These are phyloP conservation scores for Xylariaceae sp. DNA, from an alignment of 2,329 filamentous ascomycete species.

Conservation along the genomic window DNA sequence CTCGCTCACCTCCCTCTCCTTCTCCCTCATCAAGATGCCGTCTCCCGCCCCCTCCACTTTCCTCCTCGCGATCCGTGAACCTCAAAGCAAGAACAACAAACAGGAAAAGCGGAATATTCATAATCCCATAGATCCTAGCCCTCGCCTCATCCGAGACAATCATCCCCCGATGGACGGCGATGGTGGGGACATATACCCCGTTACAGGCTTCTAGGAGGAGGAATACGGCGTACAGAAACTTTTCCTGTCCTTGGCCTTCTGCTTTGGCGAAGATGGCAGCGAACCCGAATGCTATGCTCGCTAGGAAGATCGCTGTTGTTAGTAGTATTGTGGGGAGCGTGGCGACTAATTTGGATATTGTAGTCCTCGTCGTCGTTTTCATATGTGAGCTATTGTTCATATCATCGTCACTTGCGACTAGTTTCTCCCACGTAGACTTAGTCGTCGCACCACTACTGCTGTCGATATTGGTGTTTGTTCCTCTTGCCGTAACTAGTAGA, in stretches of 20 bases:
- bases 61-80: constrained; percentile 31
- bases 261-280: constrained; percentile 22
- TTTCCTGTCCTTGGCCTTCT: constrained; percentile 20
- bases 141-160: constrained; percentile 28
- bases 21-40: too few species aligned
- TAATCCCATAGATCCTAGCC: constrained; percentile 30
- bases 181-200: constrained; percentile 32
- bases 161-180: constrained; percentile 29
- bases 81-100: constrained; percentile 49
- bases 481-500: constrained; percentile 22
- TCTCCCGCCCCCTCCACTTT: constrained; percentile 6
- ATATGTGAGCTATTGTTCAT: too few species aligned
- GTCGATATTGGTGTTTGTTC: neutral
- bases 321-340: constrained; percentile 19
- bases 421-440: neutral
- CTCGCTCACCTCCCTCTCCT: too few species aligned
- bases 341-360: neutral
- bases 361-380: too few species aligned
- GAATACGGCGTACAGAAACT: constrained; percentile 25
- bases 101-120: constrained; percentile 51
- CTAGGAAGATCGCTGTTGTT: constrained; percentile 21
- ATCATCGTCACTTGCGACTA: too few species aligned
- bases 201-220: constrained; percentile 33
- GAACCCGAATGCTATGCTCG: too few species aligned
- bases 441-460: neutral